Evolutionary conservation across 176 grass and related monocot genomes (phyloP), one percentile per base, ranked within the genome.

Genomic region (Hordeum marinum): DNA sequence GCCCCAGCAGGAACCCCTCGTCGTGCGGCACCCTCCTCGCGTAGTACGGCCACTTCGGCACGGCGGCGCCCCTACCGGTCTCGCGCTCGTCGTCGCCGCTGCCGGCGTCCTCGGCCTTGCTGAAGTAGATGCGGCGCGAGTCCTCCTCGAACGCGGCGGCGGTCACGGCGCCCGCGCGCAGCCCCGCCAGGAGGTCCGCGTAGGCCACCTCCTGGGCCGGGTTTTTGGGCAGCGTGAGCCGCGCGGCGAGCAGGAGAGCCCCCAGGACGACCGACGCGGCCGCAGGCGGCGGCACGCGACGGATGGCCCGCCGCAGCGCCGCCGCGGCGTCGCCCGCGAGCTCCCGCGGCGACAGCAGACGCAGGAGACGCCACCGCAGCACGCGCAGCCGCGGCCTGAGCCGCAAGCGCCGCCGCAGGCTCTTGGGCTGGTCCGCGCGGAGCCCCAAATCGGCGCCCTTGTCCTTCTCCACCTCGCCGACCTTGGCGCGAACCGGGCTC

Each of bases 71-170:
- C 67, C 50, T 81, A 12, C 68, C 46, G 21, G 85, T 18, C 29
- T 92, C 69, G 79, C 39, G 23, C 32, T 63, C 42, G 27, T 83
- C 59, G 50, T 41, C 29, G 20, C 63, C 42, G 24, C 31, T 32
- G 26, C 71, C 57, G 20, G 24, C 84, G n/a, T 80, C 84, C 68
- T 15, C 84, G 57, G 45, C 24, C 71, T 40, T 92, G 74, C 82
- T 84, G 73, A 98, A 95, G 89, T 94, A 92, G 74, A 98, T 98
- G 83, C 89, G 88, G 34, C 88, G 93, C 42, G 91, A 98, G 78
- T 85, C 93, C 84, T 98, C 93, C 87, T 98, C 93, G 68, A 98
- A 98, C 29, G 88, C 81, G 60, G 54, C 91, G 14, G 91, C 10
- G 1, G 89, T 31, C 9, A 98, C 86, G 52, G 75, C 39, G 67